Evolutionary conservation across 1,139 yeast species (phyloP).

Genomic region (Chernovozyma aurita): DNA sequence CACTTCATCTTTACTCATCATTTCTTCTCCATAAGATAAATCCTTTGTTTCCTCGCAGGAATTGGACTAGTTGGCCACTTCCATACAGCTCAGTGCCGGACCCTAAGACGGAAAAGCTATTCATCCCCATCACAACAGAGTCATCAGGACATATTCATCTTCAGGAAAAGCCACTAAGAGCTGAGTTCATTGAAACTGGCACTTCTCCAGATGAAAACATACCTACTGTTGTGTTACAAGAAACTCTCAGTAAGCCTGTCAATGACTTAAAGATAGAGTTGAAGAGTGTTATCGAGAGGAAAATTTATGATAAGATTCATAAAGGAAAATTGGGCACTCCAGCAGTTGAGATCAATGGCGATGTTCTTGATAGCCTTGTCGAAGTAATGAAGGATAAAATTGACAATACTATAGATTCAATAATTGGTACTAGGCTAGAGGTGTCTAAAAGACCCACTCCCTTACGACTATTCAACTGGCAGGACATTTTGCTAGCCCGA

Average conservation of each 20-base stretch:
- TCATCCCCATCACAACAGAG: no score
- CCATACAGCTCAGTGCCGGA: conserved; percentile 28
- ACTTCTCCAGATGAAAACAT: no score
- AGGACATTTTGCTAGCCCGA: conserved; percentile 20
- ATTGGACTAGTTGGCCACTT: conserved; percentile 50
- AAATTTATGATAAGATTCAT: conserved; percentile 19
- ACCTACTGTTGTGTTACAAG: not conserved
- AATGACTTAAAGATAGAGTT: conserved; percentile 34
- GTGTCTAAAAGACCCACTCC: not conserved
- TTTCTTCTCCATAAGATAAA: conserved; percentile 36
- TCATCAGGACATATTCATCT: conserved; percentile 8
- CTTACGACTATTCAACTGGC: conserved; percentile 19
- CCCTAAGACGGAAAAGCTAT: conserved; percentile 22
- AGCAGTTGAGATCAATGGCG: conserved; percentile 16
- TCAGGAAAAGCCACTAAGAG: not conserved
- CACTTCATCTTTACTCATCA: conserved; percentile 49
- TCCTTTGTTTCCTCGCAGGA: conserved; percentile 29
- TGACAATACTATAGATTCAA: conserved; percentile 1
- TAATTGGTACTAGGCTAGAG: not conserved
- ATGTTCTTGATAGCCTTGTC: conserved; percentile 10
- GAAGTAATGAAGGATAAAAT: conserved; percentile 2
- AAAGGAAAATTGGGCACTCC: conserved; percentile 9
- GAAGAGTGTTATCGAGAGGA: conserved; percentile 31
- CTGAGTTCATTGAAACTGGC: no score
- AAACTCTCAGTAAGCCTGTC: conserved; percentile 1